Evolutionary conservation across 2,329 filamentous ascomycete genomes (phyloP).

Genomic region (Phyllosticta citribraziliensis): DNA sequence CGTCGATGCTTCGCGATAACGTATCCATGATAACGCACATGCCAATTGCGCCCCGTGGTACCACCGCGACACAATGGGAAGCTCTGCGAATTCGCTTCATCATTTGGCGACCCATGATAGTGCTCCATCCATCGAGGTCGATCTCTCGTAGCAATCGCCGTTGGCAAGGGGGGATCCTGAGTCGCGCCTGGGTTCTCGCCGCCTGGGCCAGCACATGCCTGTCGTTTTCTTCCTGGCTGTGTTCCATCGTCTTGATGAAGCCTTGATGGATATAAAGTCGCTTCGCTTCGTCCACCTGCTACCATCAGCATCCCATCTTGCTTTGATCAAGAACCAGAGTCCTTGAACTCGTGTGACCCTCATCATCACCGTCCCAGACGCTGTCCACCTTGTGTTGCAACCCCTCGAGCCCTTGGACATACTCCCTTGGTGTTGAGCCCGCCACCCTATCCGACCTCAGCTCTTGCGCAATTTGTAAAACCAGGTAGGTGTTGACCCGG

Average conservation of each 20-base stretch:
- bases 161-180: slow-evolving; percentile 3
- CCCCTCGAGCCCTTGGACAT: background rate
- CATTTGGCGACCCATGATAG: slow-evolving; percentile 7
- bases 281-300: background rate
- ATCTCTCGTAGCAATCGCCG: background rate
- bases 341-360: background rate
- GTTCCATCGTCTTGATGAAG: background rate
- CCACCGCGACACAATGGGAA: slow-evolving; percentile 2
- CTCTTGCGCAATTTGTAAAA: background rate
- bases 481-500: background rate
- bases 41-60: slow-evolving; percentile 3
- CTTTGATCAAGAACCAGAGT: background rate
- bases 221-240: background rate
- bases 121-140: slow-evolving; percentile 1
- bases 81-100: slow-evolving; percentile 2
- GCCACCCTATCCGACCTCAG: background rate
- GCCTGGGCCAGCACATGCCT: slow-evolving; percentile 1
- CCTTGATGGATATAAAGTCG: slow-evolving; percentile 5
- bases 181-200: background rate
- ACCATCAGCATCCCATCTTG: slow-evolving; percentile 1
- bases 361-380: background rate
- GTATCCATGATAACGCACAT: slow-evolving; percentile 9
- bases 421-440: background rate
- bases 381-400: background rate
- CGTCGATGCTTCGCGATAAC: slow-evolving; percentile 10